Base-by-base conservation (phyloP, 2,329 filamentous ascomycete genomes). In the Penicillium polonicum region DNA sequence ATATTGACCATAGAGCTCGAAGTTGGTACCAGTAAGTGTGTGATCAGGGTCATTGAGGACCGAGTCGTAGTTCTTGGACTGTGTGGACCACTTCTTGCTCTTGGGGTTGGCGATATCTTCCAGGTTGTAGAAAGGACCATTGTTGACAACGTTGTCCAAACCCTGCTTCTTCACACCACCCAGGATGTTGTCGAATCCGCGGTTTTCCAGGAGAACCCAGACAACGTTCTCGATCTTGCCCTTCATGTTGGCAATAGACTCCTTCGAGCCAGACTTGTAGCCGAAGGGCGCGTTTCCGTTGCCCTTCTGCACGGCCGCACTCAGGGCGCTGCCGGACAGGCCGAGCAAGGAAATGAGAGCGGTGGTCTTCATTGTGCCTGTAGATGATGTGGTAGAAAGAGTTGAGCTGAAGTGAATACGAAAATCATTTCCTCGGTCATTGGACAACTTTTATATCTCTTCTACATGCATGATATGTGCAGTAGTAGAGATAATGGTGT, bases 1-100 rank as follows among this genome's bases (percentile, higher is more conserved):
- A 48, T 69, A 78, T 70, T 38, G 33, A 17, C 74, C 71, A 55
- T 73, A 78, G 60, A 78, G 72, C 68, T 78, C 68, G 33, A 77
- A 68, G 65, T 76, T 77, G 66, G 73, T 74, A 41, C 75, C 76
- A 45, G 70, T 70, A 36, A 77, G 65, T 0, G 70, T 68, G 65
- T 78, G 75, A 52, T 75, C 70, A 2, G 75, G 75, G 42, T 78
- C 76, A 48, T 78, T 68, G 36, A 64, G 58, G 25, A 76, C 69
- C 0, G 74, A 76, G 65, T 78, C 74, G 51, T 68, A 74, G 64
- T 75, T 72, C 63, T 72, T 72, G 58, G 65, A 65, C 36, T 52
- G 55, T 15, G 61, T 68, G 66, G 70, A 74, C 62, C 58, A 63
- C 54, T 68, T 61, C 52, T 62, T 60, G 45, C 68, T 61, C 17